Evolutionary conservation across 768 basidiomycete genomes (phyloP).

Genomic region (Tulasnella sp.): DNA sequence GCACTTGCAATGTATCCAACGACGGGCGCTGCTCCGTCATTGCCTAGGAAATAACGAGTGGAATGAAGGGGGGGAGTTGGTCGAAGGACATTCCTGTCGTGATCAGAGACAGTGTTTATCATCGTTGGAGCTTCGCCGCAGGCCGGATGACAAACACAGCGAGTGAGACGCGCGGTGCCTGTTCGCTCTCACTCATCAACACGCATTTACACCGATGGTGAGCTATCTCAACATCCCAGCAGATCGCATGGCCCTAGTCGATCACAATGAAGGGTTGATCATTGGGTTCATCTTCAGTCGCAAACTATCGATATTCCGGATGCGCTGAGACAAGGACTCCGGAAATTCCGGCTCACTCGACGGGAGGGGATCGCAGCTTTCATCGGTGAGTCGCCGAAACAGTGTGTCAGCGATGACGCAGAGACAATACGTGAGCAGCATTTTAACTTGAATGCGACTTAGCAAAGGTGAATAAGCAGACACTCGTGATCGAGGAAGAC

Average conservation of each 20-base stretch:
- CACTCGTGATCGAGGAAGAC: conserved; percentile 74
- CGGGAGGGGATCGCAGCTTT: conserved; percentile 56
- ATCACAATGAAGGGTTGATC: not conserved
- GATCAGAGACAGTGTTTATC: not conserved
- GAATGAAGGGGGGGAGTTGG: not conserved
- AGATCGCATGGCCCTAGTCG: not conserved
- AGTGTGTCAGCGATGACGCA: not conserved
- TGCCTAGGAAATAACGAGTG: not conserved
- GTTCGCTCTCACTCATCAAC: not conserved
- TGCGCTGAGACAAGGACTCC: conserved; percentile 64
- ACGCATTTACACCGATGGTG: not conserved
- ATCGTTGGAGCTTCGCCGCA: not conserved
- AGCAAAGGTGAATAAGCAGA: conserved; percentile 83
- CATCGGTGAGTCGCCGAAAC: conserved; percentile 31
- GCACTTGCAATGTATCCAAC: not conserved
- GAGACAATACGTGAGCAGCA: not conserved
- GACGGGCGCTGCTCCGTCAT: conserved; percentile 12
- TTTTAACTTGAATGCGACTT: not conserved
- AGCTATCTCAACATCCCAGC: not conserved
- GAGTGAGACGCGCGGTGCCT: not conserved
- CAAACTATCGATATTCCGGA: conserved; percentile 81
- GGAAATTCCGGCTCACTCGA: conserved; percentile 73
- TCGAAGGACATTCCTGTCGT: not conserved
- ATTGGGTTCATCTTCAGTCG: conserved; percentile 37
- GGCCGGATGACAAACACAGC: not conserved